Evolutionary conservation across 495 filamentous ascomycete species (phyloP), one percentile per base, ranked within the genome.

Genomic region (Penicillium flavigenum): DNA sequence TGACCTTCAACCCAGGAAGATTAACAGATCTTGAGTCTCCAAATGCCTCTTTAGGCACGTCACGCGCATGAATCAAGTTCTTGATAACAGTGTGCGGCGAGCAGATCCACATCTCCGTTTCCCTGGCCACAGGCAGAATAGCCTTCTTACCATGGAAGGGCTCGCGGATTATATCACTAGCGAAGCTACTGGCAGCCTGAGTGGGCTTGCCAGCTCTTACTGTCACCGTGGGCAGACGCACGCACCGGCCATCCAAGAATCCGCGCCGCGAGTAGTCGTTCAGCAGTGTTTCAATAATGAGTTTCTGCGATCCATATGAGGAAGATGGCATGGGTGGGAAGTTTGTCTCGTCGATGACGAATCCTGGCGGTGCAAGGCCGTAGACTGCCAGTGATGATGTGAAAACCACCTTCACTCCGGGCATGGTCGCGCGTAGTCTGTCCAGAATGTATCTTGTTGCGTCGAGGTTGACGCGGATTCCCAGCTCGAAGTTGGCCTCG

Each of bases 261-360:
- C 86, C 85, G 38, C 83, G 81, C 7, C 90, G 82, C 29, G 86
- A 86, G 72, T 88, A 85, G 63, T 92, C 89, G 64, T 89, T 92
- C 62, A 94, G 68, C 26, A 90, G 73, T 10, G 78, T 79, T 75
- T 94, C 90, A 61, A 81, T 79, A 59, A 91, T 85, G 60, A 91
- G 77, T 72, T 94, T 94, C 75, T 92, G 85, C 49, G 87, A 81
- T 47, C 90, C 90, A 65, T 93, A 93, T 11, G 84, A 87, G 9
- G 84, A 81, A 54, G 83, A 75, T 6, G 90, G 90, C 14, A 84
- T 83, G 6, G 90, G 83, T 1, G 79, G 68, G 50, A 82, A 72
- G 8, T 86, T 86, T 24, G 63, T 70, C 62, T 88, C 86, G 43
- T 78, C 75, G 32, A 84, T 79, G 31, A 75, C 62, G 45, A 77